phyloP scores from a whole-genome alignment of 345 rosid genomes.

The Gossypium mustelinum region DNA sequence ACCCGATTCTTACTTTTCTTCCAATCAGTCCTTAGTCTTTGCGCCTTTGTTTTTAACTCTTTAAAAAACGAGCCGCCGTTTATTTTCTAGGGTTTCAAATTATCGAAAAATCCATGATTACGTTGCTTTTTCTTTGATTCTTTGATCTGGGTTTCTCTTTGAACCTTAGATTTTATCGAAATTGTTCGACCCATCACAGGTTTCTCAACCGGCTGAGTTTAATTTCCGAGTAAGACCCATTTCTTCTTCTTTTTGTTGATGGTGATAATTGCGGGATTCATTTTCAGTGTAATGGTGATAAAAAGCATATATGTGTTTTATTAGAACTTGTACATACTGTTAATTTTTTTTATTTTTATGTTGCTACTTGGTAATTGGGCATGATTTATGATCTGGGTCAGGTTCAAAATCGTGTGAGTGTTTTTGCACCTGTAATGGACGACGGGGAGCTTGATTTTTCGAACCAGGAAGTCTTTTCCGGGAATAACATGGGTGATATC shows the following conservation, averaged over 20 bases:
- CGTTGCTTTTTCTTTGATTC: not conserved
- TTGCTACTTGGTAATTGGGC: conserved; percentile 15
- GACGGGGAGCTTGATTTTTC: conserved; percentile 95
- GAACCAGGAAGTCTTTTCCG: conserved; percentile 64
- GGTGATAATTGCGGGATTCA: not conserved
- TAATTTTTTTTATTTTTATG: not conserved
- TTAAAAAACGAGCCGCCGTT: not conserved
- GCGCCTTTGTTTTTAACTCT: not conserved
- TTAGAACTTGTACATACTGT: too few species aligned
- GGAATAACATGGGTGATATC: conserved; percentile 51
- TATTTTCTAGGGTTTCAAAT: not conserved
- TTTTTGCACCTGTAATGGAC: conserved; percentile 40
- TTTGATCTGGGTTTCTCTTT: not conserved
- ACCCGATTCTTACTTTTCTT: not conserved
- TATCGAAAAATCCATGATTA: not conserved
- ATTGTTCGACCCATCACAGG: not conserved
- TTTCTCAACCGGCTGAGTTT: not conserved
- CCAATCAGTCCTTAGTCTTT: not conserved
- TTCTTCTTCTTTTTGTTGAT: not conserved
- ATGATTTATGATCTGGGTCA: conserved; percentile 15
- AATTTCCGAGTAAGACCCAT: not conserved
- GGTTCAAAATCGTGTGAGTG: conserved; percentile 7
- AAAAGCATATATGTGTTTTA: too few species aligned
- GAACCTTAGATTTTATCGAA: not conserved
- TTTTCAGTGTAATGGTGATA: not conserved